A percentile compares a stretch with the other conserved stretches of the same genome.
phyloP scores from a whole-genome alignment of 352 stramenopile genomes.

The Globisporangium nodosum region DNA sequence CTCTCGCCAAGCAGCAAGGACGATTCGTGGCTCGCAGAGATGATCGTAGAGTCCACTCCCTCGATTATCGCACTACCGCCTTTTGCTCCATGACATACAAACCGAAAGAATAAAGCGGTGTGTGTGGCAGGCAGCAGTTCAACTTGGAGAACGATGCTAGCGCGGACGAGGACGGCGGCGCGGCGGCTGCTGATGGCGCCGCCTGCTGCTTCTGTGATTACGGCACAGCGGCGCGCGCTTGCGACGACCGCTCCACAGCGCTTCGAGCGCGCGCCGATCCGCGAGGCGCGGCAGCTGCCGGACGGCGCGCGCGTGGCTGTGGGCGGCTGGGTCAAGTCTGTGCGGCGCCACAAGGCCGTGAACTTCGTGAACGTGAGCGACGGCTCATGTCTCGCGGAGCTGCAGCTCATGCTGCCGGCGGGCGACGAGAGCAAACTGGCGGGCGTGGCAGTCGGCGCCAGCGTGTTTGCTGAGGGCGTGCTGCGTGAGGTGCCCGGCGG shows the following conservation, averaged over 20 bases:
- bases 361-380: conserved; percentile 97
- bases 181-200: background rate
- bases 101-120: too few species aligned
- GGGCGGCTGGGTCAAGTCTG: conserved; percentile 93
- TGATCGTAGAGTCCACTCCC: background rate
- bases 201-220: background rate
- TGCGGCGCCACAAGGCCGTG: conserved; percentile 96
- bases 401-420: conserved; percentile 88
- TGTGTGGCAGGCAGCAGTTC: background rate
- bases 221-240: background rate
- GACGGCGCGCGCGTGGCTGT: conserved; percentile 42
- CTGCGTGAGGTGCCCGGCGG: conserved; percentile 84
- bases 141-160: conserved; percentile 6
- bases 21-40: too few species aligned
- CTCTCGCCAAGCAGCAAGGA: too few species aligned
- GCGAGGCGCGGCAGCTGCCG: conserved; percentile 27
- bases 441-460: conserved; percentile 90
- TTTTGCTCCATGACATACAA: background rate
- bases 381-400: conserved; percentile 88
- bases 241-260: background rate
- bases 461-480: conserved; percentile 87
- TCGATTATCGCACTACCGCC: background rate
- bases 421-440: conserved; percentile 56
- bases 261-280: conserved; percentile 33
- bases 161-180: background rate